Conservation (phyloP, 2,329 filamentous ascomycete genomes). For the Ophiocordyceps robertsii region DNA sequence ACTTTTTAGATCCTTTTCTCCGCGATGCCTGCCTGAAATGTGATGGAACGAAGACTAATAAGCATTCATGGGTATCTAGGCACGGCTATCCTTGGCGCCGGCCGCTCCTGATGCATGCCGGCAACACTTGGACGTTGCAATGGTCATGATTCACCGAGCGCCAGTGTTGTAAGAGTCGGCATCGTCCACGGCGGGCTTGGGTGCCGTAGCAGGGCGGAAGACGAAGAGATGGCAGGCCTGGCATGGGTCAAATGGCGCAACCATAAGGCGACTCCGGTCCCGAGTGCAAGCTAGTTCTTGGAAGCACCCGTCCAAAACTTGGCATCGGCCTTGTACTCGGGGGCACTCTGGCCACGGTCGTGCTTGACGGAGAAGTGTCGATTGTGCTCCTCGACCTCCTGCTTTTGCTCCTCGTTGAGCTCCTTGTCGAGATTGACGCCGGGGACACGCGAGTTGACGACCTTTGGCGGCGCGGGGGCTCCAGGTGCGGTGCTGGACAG, state of each 20-base stretch:
- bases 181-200: too few relatives aligned
- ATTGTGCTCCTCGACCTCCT: constrained; percentile 46
- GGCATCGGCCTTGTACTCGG: constrained; percentile 38
- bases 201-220: too few relatives aligned
- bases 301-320: constrained; percentile 33
- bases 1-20: constrained; percentile 2
- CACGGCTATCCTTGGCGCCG: too few relatives aligned
- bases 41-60: background rate
- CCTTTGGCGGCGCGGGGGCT: constrained; percentile 34
- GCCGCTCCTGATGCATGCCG: too few relatives aligned
- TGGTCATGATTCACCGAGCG: too few relatives aligned
- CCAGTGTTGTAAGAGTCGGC: too few relatives aligned
- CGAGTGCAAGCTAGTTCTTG: background rate
- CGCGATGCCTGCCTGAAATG: background rate
- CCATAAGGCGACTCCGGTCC: too few relatives aligned
- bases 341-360: constrained; percentile 27
- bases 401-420: constrained; percentile 36
- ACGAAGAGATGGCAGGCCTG: too few relatives aligned
- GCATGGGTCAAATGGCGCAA: too few relatives aligned
- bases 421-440: constrained; percentile 14
- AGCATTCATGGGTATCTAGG: too few relatives aligned
- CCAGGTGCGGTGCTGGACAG: constrained; percentile 17
- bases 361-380: constrained; percentile 41
- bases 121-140: too few relatives aligned
- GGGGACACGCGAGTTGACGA: constrained; percentile 32